Percentiles rank a stretch among this genome's conserved stretches.
Conservation (phyloP, 768 basidiomycete species). For the Glaciozyma martinii region DNA sequence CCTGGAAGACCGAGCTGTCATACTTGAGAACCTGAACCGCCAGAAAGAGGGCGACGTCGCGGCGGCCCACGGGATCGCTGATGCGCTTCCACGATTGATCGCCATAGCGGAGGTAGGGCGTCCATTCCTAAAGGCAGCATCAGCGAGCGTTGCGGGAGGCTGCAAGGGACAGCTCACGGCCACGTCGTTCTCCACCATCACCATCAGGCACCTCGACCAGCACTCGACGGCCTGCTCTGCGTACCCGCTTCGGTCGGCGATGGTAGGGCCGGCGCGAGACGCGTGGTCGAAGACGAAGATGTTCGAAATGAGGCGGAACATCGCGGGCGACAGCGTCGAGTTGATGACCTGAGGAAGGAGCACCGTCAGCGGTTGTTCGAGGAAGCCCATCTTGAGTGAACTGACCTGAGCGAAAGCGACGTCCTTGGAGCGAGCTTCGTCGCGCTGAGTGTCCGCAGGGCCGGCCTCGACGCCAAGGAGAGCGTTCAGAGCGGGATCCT, state of each 20-base stretch:
- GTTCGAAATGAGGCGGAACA: slow-evolving; percentile 52
- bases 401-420: slow-evolving; percentile 49
- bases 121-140: slow-evolving; percentile 50
- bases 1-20: slow-evolving; percentile 19
- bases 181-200: slow-evolving; percentile 50
- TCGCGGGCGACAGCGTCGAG: slow-evolving; percentile 42
- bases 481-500: slow-evolving; percentile 54
- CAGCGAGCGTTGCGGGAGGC: too few relatives aligned
- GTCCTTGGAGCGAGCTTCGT: slow-evolving; percentile 44
- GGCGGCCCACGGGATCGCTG: slow-evolving; percentile 47
- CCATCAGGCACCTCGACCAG: slow-evolving; percentile 62
- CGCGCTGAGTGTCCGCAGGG: slow-evolving; percentile 32
- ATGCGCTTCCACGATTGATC: slow-evolving; percentile 53
- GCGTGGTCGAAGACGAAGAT: slow-evolving; percentile 41
- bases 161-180: slow-evolving; percentile 40
- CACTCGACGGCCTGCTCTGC: slow-evolving; percentile 57
- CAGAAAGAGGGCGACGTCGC: slow-evolving; percentile 57
- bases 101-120: slow-evolving; percentile 49
- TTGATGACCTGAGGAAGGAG: background rate
- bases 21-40: slow-evolving; percentile 33
- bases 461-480: slow-evolving; percentile 43
- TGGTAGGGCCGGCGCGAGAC: slow-evolving; percentile 16
- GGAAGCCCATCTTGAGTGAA: background rate
- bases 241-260: slow-evolving; percentile 34
- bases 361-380: background rate